Evolutionary conservation across 2,329 filamentous ascomycete species (phyloP), one percentile per base, ranked within the genome.

Genomic region (Blumeria hordei): DNA sequence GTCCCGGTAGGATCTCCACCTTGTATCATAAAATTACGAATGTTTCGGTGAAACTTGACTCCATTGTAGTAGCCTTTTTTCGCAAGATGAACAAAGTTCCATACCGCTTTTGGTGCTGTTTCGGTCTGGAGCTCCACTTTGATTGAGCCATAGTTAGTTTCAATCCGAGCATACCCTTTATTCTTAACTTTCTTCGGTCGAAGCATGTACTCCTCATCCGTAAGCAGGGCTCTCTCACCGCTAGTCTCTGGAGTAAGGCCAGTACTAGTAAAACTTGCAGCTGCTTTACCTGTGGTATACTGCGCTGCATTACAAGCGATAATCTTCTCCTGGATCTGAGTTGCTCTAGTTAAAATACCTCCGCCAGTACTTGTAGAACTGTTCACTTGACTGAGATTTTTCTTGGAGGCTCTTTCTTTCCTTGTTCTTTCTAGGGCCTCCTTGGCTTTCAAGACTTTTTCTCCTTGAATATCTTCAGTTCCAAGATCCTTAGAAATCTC

Each of bases 21-120:
- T 67, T 98, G 92, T 41, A 98, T 85, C 92, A 98, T 98, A 66
- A 98, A 98, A 62, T 85, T 86, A 56, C 81, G 81, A 62, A 98
- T 95, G 66, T 93, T 95, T 59, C 92, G 80, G 68, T 98, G 92
- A 65, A 98, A 98, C 11, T 75, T 68, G 1, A 94, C 81, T 59
- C 77, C 78, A 54, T 78, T 80, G 70, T 96, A 98, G 68, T 94
- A 95, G 0, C 90, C 90, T 60, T 83, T 85, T 64, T 94, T 84
- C 1, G 88, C 79, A 4, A 98, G 72, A 55, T 84, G 81, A 54
- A 94, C 78, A 64, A 98, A 98, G 67, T 98, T 98, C 87, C 90
- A 98, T 1, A 96, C 92, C 0, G 92, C 88, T 62, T 84, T 85
- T 0, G 92, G 92, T 2, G 92, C 88, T 55, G 82, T 85, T 65